These are phyloP conservation scores for Stemphylium vesicarium DNA, from an alignment of 2,329 filamentous ascomycete species.

Conservation along the genomic window DNA sequence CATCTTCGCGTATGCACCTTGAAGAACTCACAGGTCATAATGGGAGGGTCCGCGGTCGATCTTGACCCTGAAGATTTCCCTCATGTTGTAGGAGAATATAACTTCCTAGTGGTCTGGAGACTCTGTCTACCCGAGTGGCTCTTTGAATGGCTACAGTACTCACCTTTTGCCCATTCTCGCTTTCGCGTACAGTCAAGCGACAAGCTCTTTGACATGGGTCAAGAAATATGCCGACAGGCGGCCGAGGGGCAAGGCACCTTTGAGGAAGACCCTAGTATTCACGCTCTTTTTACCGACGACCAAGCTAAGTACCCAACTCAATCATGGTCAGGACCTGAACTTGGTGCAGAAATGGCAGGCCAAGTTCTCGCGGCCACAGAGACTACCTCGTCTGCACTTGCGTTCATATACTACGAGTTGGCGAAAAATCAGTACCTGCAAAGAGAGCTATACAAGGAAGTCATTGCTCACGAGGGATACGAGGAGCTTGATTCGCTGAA, in stretches of 20 bases:
- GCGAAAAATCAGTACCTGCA: slow-evolving; percentile 25
- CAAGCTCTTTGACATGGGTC: slow-evolving; percentile 25
- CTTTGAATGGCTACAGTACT: slow-evolving; percentile 24
- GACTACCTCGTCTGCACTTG: slow-evolving; percentile 27
- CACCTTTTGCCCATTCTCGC: slow-evolving; percentile 20
- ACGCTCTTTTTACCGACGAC: slow-evolving; percentile 21
- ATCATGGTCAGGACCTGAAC: slow-evolving; percentile 21
- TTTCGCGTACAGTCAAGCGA: slow-evolving; percentile 29
- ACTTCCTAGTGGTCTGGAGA: slow-evolving; percentile 29
- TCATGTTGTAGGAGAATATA: slow-evolving; percentile 26
- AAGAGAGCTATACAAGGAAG: slow-evolving; percentile 18
- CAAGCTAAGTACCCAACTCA: slow-evolving; percentile 27
- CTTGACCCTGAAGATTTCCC: slow-evolving; percentile 23
- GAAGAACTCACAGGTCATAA: slow-evolving; percentile 27
- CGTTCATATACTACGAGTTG: slow-evolving; percentile 29
- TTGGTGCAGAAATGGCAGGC: slow-evolving; percentile 29
- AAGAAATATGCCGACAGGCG: slow-evolving; percentile 21
- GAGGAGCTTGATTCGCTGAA: slow-evolving; percentile 27
- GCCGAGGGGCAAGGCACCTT: slow-evolving; percentile 1
- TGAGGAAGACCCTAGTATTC: slow-evolving; percentile 18
- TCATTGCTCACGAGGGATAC: slow-evolving; percentile 22
- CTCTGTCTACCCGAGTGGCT: slow-evolving; percentile 29
- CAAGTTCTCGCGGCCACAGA: slow-evolving; percentile 30
- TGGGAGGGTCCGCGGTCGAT: slow-evolving; percentile 25
- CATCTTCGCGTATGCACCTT: slow-evolving; percentile 28